A percentile compares a stretch with the other conserved stretches of the same genome.
Evolutionary conservation across 2,329 filamentous ascomycete species (phyloP).

Genomic region (Pseudopyricularia cyperi): DNA sequence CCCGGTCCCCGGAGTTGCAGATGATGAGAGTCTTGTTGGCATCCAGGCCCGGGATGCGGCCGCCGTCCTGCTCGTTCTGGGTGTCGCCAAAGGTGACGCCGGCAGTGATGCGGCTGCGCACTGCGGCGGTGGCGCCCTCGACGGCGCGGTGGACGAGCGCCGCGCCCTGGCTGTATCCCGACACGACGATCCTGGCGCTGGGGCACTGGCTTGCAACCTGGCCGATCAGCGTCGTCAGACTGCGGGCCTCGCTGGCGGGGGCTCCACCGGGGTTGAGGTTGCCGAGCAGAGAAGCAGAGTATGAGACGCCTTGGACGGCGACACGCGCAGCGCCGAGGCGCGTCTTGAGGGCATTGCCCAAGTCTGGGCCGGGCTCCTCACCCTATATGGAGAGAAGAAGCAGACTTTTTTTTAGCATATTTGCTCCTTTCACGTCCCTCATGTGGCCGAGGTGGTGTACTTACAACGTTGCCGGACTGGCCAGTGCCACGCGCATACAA

Average conservation of each 20-base stretch:
- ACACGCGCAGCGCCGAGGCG: constrained; percentile 7
- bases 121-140: constrained; percentile 8
- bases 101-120: constrained; percentile 11
- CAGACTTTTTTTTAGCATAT: no score
- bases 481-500: not conserved
- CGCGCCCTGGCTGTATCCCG: constrained; percentile 13
- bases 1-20: constrained; percentile 6
- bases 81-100: constrained; percentile 18
- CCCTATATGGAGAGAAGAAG: not conserved
- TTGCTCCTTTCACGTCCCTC: no score
- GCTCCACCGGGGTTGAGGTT: constrained; percentile 18
- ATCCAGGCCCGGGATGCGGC: constrained; percentile 3
- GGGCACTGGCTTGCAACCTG: constrained; percentile 3
- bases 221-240: constrained; percentile 5
- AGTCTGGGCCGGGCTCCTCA: not conserved
- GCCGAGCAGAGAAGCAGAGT: constrained; percentile 13
- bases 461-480: not conserved
- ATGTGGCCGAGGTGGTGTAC: not conserved
- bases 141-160: constrained; percentile 18
- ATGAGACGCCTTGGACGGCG: constrained; percentile 12
- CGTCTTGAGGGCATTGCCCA: constrained; percentile 8
- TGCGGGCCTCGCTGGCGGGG: constrained; percentile 12
- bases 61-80: constrained; percentile 8
- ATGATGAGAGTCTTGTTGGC: constrained; percentile 5
- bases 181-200: constrained; percentile 4